Evolutionary conservation across 2,329 filamentous ascomycete genomes (phyloP), one percentile per base, ranked within the genome.

Genomic region (Xylariaceae sp.): DNA sequence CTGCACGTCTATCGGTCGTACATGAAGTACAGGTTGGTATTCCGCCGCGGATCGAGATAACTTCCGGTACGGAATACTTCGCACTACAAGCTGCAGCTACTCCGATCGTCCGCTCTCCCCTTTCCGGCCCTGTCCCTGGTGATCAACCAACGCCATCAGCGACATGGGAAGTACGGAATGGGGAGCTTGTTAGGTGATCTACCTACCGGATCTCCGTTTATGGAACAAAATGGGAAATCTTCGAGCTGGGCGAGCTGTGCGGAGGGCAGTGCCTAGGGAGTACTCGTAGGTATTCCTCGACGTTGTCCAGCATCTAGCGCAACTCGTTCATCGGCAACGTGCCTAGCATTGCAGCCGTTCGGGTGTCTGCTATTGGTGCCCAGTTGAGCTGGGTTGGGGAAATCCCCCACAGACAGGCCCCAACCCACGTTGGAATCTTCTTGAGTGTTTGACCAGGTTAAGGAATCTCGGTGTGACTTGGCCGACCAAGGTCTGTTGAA

Each of bases 281-380:
- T 30, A 30, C 23, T 30, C 23, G 23, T 30, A 30, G 5, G 23
- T 30, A 35, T 18, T 57, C 13, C 34, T 56, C 34, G 50, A 9
- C 15, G 45, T 52, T 57, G 48, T 55, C 30, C 35, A 51, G 54
- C 23, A 30, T 55, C 57, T 55, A 60, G 42, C 54, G 60, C 60
- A 55, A 57, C 53, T 55, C 60, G 51, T 51, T 18, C 44, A 53
- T 58, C 44, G 23, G 53, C 50, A 56, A 50, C 53, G 56, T 57
- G 23, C 23, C 23, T 30, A 34, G 39, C 58, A 58, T 56, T 52
- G 58, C 58, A 61, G 58, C 30, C 11, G 15, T 42, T 58, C 49
- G 13, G 34, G 39, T 45, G 10, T 45, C 56, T 34, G 48, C 50
- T 34, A 63, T 58, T 63, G 61, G 58, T 56, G 30, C 37, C 17